Evolutionary conservation across 352 stramenopile species (phyloP).

Genomic region (Blastocystis sp.): DNA sequence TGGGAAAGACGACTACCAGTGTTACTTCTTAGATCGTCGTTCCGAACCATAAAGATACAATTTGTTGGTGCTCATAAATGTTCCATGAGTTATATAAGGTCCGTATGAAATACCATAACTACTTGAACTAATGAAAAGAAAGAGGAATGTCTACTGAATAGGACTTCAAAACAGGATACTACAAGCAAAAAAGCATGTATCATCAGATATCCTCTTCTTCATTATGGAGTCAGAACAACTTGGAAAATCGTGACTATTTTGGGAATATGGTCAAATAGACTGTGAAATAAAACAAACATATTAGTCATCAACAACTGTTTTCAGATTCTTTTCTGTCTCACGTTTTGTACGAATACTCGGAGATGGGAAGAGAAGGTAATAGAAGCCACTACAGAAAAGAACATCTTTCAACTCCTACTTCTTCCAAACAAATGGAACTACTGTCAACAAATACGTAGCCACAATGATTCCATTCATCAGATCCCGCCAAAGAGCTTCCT

Average conservation of each 20-base stretch:
- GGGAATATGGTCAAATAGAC: too few relatives aligned
- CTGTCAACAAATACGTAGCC: not conserved
- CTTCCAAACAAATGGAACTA: conserved; percentile 53
- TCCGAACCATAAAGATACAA: too few relatives aligned
- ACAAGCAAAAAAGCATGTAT: not conserved
- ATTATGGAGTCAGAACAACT: too few relatives aligned
- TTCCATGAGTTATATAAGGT: too few relatives aligned
- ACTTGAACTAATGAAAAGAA: too few relatives aligned
- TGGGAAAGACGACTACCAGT: too few relatives aligned
- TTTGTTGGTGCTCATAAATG: too few relatives aligned
- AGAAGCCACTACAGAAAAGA: conserved; percentile 46
- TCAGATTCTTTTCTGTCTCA: conserved; percentile 35
- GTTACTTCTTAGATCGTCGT: too few relatives aligned
- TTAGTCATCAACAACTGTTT: conserved; percentile 48
- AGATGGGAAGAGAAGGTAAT: conserved; percentile 41
- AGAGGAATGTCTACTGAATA: not conserved
- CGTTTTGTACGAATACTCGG: not conserved
- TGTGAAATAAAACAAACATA: not conserved
- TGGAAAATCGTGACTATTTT: too few relatives aligned
- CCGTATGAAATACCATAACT: too few relatives aligned
- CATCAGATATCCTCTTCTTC: not conserved
- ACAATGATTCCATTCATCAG: conserved; percentile 38
- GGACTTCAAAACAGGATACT: not conserved
- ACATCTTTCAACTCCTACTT: not conserved
- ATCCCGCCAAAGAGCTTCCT: not conserved